Base-by-base conservation (phyloP, 345 rosid species). In the Gossypium arboreum region DNA sequence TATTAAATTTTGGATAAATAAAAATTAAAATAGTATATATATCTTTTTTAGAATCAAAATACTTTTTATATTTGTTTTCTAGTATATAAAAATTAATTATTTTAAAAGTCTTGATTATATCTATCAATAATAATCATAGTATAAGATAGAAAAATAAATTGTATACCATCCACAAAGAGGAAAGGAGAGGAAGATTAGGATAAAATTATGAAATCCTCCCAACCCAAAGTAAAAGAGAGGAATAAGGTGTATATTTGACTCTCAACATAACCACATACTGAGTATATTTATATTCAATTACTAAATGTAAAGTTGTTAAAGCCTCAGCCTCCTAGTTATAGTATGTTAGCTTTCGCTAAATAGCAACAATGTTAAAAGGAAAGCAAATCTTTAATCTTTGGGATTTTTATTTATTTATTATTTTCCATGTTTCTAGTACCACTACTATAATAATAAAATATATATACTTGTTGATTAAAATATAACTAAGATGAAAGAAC, bases 401-500 rank as follows among this genome's bases (percentile, higher is more conserved):
- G 13, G 39, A 34, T 34, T 34, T 34, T 34, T 27, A 1, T 20
- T 0, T 18, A 0, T 71, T 45, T 12, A 1, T 13, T 73, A 12
- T 59, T 27, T 63, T 27, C 11, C 43, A 9, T 45, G 22, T 24
- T 59, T 58, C 27, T 24, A 24, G 4, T 73, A 12, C 34, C 68
- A 51, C 22, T 10, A 13, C 18, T 24, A 47, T 2, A 7, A 22
- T 8, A 15, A 57, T 20, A 56, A 56, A 9, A 20, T 2, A n/a
- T 13, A 20, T 2, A n/a, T 13, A 5, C 4, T 13, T 44, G 55
- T 17, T 18, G 50, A 70, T 55, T 69, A 63, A 25, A 62, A 44
- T 51, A 34, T 56, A 16, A 48, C 22, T 80, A 72, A 39, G 59
- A 72, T 72, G 1, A 67, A 80, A 51, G 77, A 39, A 66, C 52